Conservation (phyloP, 108 stramenopile genomes). For the Cyclotella kingstonii region DNA sequence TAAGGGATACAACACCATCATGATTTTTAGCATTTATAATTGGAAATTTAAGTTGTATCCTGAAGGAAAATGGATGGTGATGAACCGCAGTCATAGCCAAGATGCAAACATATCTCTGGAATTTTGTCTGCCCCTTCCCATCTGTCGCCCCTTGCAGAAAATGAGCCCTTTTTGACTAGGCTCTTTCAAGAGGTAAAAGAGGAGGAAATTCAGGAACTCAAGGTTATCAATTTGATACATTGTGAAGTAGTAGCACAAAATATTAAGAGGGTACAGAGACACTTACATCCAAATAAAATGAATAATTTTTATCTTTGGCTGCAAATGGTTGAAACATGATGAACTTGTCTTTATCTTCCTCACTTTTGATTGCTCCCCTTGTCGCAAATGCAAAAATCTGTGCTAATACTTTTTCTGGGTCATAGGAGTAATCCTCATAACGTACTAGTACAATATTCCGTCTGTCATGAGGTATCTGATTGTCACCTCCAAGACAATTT, state of each 20-base stretch:
- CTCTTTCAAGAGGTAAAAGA: neutral
- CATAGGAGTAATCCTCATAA: constrained; percentile 18
- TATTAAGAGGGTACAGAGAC: neutral
- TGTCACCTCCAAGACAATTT: constrained; percentile 23
- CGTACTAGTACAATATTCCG: constrained; percentile 24
- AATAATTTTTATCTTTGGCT: neutral
- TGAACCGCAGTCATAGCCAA: constrained; percentile 20
- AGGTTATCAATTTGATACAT: neutral
- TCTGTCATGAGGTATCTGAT: constrained; percentile 1
- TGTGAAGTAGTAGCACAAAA: neutral
- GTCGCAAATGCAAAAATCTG: constrained; percentile 26
- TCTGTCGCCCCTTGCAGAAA: constrained; percentile 3
- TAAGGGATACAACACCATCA: no score
- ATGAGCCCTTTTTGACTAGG: constrained; percentile 4
- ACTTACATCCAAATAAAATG: constrained; percentile 11
- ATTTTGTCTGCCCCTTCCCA: constrained; percentile 21
- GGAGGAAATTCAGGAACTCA: neutral
- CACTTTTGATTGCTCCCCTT: constrained; percentile 13
- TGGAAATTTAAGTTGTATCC: no score
- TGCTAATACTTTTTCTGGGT: constrained; percentile 16
- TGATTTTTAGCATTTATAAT: no score
- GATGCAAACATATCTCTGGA: neutral
- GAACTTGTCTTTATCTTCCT: constrained; percentile 9
- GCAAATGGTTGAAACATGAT: neutral
- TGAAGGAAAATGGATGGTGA: constrained; percentile 8